phyloP scores from a whole-genome alignment of 176 grass and related monocot species.

The Oryza glumipatula region DNA sequence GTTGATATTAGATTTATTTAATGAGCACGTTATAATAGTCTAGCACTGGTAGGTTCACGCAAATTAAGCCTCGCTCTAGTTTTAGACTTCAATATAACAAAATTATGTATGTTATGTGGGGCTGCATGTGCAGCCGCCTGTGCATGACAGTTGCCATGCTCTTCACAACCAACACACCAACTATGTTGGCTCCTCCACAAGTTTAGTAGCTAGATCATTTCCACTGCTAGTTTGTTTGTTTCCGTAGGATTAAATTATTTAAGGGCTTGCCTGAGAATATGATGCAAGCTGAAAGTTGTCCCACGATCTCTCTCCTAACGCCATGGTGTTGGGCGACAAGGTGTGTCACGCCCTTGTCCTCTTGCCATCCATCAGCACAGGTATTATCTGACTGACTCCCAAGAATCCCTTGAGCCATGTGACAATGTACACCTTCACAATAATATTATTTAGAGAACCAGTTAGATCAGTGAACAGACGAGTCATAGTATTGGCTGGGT shows the following conservation, averaged over 20 bases:
- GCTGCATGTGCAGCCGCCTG: too few species aligned
- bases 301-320: too few species aligned
- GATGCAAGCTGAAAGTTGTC: too few species aligned
- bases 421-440: neutral
- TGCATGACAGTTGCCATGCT: too few species aligned
- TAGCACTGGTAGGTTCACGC: neutral
- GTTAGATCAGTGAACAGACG: neutral
- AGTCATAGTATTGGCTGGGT: neutral
- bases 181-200: neutral
- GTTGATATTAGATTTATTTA: constrained; percentile 12
- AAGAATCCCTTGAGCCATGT: neutral
- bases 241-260: neutral
- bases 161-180: too few species aligned
- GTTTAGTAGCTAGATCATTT: neutral
- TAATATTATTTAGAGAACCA: constrained; percentile 4
- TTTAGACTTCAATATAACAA: neutral
- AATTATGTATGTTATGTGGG: neutral
- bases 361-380: too few species aligned
- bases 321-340: too few species aligned
- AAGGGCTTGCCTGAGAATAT: too few species aligned
- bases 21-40: constrained; percentile 5
- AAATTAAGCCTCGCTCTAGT: neutral
- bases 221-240: neutral
- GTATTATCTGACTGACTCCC: neutral
- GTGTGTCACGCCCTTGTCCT: too few species aligned